Percentiles rank a stretch among this genome's conserved stretches.
phyloP scores from a whole-genome alignment of 106 monocot genomes.

The Allium cepa region DNA sequence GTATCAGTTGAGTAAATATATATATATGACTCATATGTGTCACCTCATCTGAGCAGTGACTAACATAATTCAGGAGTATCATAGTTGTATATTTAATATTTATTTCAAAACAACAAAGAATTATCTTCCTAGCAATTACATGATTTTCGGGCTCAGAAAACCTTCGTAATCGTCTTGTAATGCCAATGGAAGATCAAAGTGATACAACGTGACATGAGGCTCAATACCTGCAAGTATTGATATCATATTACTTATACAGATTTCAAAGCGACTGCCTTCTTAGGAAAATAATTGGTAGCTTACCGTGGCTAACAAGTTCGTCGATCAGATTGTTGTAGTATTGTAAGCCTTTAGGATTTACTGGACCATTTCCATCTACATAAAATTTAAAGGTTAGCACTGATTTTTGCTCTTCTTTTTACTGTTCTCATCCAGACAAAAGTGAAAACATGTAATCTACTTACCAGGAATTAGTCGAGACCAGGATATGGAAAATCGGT shows the following conservation, averaged over 20 bases:
- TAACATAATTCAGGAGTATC: too few species aligned
- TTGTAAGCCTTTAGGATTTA: constrained; percentile 32
- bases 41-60: too few species aligned
- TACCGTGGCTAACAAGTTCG: constrained; percentile 35
- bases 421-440: too few species aligned
- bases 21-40: too few species aligned
- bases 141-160: constrained; percentile 1
- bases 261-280: too few species aligned
- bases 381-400: background rate
- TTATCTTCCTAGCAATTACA: background rate
- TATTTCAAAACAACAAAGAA: too few species aligned
- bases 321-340: constrained; percentile 41
- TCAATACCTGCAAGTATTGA: constrained; percentile 11
- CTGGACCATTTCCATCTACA: constrained; percentile 29
- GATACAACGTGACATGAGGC: constrained; percentile 17
- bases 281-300: too few species aligned
- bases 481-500: constrained; percentile 52
- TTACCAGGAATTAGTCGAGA: constrained; percentile 42
- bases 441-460: too few species aligned
- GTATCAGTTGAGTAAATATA: too few species aligned
- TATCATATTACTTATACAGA: background rate
- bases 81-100: too few species aligned
- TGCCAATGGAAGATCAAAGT: constrained; percentile 7
- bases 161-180: constrained; percentile 5
- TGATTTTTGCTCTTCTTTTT: too few species aligned